phyloP scores from a whole-genome alignment of 352 stramenopile genomes.

The Phytophthora pisi region DNA sequence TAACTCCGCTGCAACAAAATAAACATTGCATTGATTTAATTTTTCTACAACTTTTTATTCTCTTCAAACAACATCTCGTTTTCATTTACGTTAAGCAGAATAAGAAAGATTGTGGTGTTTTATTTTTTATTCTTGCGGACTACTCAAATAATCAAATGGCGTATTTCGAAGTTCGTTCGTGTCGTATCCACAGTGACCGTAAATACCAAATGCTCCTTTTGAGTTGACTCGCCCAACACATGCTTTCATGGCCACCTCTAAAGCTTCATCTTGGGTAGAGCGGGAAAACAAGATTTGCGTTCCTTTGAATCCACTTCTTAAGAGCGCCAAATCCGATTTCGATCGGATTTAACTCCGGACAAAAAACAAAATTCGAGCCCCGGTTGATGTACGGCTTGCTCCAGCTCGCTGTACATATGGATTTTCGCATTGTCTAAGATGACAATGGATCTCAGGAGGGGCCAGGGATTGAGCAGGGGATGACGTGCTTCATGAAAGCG shows the following conservation, averaged over 20 bases:
- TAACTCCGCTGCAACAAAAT: too few relatives aligned
- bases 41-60: too few relatives aligned
- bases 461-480: conserved; percentile 19
- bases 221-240: background rate
- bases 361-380: conserved; percentile 26
- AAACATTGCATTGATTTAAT: too few relatives aligned
- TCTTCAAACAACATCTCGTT: too few relatives aligned
- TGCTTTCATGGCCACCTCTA: background rate
- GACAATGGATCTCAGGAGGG: conserved; percentile 29
- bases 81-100: too few relatives aligned
- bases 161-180: background rate
- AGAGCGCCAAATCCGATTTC: conserved; percentile 21
- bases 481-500: conserved; percentile 1
- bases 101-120: too few relatives aligned
- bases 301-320: background rate
- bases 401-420: conserved; percentile 34
- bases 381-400: conserved; percentile 13
- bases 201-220: background rate
- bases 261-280: background rate
- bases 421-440: conserved; percentile 30
- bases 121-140: too few relatives aligned
- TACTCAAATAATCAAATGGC: background rate
- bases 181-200: background rate
- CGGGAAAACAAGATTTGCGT: background rate
- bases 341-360: conserved; percentile 30